Evolutionary conservation across 2,329 filamentous ascomycete genomes (phyloP), one percentile per base, ranked within the genome.

Genomic region (Alternaria alternata): DNA sequence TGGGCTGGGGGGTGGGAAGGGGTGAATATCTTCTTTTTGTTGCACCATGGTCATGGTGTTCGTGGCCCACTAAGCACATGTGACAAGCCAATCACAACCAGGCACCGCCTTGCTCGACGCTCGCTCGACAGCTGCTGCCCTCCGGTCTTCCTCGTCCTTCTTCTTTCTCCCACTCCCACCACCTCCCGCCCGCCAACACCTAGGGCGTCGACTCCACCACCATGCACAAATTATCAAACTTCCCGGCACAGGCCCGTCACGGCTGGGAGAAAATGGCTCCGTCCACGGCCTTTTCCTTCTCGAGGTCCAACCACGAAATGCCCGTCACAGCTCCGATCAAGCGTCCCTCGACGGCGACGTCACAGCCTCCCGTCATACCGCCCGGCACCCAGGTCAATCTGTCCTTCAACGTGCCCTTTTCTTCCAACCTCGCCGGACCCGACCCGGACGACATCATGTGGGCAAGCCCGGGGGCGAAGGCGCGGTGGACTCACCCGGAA

Each of bases 331-430:
- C 84, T 66, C 80, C 84, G 61, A 79, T 86, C 73, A 88, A 88
- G 79, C 86, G 87, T 77, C 84, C 75, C 73, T 85, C 73, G 75
- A 82, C 82, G 20, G 82, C 77, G 11, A 71, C 72, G 22, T 72
- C 75, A 9, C 67, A 74, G 49, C 80, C 89, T 71, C 89, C 91
- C 67, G 88, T 90, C 59, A 89, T 90, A 66, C 84, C 89, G 64
- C 86, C 90, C 75, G 91, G 94, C 77, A 85, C 89, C 53, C 89
- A 88, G 67, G 92, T 98, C 80, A 93, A 96, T 80, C 90, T 97
- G 78, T 94, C 93, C 67, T 98, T 99, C 88, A 98, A 97, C 78
- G 91, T 99, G 49, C 95, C 95, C 62, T 97, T 98, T 81, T 90
- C 93, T 70, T 96, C 92, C 66, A 94, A 94, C 73, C 88, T 99